Conservation (phyloP, 164 flowering plant genomes). For the Sedum album region DNA sequence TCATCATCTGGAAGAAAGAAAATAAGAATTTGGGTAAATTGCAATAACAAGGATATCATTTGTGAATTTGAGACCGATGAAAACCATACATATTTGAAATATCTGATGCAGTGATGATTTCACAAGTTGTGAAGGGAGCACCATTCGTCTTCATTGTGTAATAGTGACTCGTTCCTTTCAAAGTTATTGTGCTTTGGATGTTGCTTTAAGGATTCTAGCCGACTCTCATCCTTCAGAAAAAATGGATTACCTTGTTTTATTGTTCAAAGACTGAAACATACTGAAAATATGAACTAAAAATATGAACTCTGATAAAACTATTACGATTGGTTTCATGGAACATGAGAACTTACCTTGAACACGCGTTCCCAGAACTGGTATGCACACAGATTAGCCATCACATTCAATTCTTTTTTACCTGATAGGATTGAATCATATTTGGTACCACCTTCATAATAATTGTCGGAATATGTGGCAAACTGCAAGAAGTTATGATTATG, state of each 20-base stretch:
- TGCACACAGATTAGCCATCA: slow-evolving; percentile 70
- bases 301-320: too few relatives aligned
- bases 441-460: slow-evolving; percentile 41
- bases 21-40: neutral
- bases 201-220: slow-evolving; percentile 46
- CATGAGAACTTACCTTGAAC: slow-evolving; percentile 44
- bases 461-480: slow-evolving; percentile 40
- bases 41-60: neutral
- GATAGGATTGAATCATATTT: too few relatives aligned
- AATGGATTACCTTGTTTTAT: neutral
- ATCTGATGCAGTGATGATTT: slow-evolving; percentile 65
- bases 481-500: slow-evolving; percentile 17
- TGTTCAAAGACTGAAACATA: neutral
- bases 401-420: slow-evolving; percentile 50
- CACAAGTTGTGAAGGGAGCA: slow-evolving; percentile 73
- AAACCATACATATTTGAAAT: slow-evolving; percentile 61
- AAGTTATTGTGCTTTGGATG: slow-evolving; percentile 28
- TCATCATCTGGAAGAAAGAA: slow-evolving; percentile 63
- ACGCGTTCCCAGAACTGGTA: slow-evolving; percentile 85
- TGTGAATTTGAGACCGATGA: neutral
- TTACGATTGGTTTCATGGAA: neutral
- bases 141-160: slow-evolving; percentile 82
- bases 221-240: slow-evolving; percentile 64
- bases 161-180: slow-evolving; percentile 18
- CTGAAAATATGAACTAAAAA: too few relatives aligned